Evolutionary conservation across 2,329 filamentous ascomycete species (phyloP).

Genomic region (Ceratocystis cacaofunesta): DNA sequence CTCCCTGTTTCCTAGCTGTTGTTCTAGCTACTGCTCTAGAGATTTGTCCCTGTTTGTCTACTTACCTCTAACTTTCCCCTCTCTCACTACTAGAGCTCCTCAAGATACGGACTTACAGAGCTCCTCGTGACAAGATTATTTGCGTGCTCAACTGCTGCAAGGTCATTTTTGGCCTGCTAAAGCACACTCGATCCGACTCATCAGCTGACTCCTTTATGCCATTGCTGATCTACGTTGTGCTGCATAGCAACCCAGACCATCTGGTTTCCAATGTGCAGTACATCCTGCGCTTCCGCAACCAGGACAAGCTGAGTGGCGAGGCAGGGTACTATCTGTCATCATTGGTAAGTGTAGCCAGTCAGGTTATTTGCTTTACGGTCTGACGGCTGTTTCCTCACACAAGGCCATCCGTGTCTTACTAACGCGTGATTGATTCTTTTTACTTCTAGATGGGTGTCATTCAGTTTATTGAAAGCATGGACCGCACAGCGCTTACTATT

Average conservation of each 20-base stretch:
- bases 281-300: conserved; percentile 89
- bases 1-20: neutral
- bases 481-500: conserved; percentile 84
- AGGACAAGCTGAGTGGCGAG: conserved; percentile 94
- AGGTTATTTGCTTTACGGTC: neutral
- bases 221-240: conserved; percentile 84
- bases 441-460: conserved; percentile 64
- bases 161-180: conserved; percentile 89
- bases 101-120: conserved; percentile 93
- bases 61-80: conserved; percentile 17
- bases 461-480: conserved; percentile 92
- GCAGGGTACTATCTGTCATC: conserved; percentile 97
- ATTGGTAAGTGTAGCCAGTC: conserved; percentile 39
- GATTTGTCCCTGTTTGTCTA: neutral
- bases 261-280: conserved; percentile 97
- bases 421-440: neutral
- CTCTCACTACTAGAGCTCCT: conserved; percentile 51
- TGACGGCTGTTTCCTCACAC: neutral
- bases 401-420: neutral
- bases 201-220: conserved; percentile 95
- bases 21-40: neutral
- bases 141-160: conserved; percentile 98
- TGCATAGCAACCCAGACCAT: conserved; percentile 89
- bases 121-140: conserved; percentile 96
- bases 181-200: conserved; percentile 83